Percentiles rank a stretch among this genome's conserved stretches.
phyloP scores from a whole-genome alignment of 2,329 filamentous ascomycete species.

The Colletotrichum kahawae region DNA sequence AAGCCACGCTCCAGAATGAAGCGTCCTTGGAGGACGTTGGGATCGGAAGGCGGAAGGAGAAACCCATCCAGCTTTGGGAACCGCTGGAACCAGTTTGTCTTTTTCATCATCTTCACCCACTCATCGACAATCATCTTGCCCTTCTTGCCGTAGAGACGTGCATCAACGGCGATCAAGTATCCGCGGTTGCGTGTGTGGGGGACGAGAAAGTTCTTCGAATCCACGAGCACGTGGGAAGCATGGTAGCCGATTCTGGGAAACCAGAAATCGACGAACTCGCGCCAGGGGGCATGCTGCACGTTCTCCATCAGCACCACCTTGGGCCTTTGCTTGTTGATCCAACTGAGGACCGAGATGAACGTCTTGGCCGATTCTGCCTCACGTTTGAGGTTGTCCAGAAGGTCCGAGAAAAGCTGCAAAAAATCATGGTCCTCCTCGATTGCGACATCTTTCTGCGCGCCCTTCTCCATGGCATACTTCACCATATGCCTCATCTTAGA shows the following conservation, averaged over 20 bases:
- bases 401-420: slow-evolving; percentile 31
- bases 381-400: slow-evolving; percentile 61
- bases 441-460: slow-evolving; percentile 31
- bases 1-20: slow-evolving; percentile 47
- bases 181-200: slow-evolving; percentile 71
- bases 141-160: slow-evolving; percentile 32
- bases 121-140: slow-evolving; percentile 34
- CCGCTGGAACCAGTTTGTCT: slow-evolving; percentile 49
- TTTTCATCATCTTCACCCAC: slow-evolving; percentile 51
- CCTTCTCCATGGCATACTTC: slow-evolving; percentile 41
- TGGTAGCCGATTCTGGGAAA: slow-evolving; percentile 59
- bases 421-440: not conserved
- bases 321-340: slow-evolving; percentile 60
- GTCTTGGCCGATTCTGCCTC: slow-evolving; percentile 70
- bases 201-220: slow-evolving; percentile 75
- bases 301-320: slow-evolving; percentile 76
- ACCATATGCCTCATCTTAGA: slow-evolving; percentile 57
- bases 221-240: slow-evolving; percentile 53
- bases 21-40: slow-evolving; percentile 54
- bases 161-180: slow-evolving; percentile 64
- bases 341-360: slow-evolving; percentile 64
- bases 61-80: slow-evolving; percentile 68
- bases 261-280: slow-evolving; percentile 44
- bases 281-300: slow-evolving; percentile 66
- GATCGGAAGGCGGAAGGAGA: slow-evolving; percentile 60